Percentiles rank a stretch among this genome's conserved stretches.
These are phyloP conservation scores for Metarhizium humberi DNA, from an alignment of 2,329 filamentous ascomycete genomes.

Conservation along the genomic window DNA sequence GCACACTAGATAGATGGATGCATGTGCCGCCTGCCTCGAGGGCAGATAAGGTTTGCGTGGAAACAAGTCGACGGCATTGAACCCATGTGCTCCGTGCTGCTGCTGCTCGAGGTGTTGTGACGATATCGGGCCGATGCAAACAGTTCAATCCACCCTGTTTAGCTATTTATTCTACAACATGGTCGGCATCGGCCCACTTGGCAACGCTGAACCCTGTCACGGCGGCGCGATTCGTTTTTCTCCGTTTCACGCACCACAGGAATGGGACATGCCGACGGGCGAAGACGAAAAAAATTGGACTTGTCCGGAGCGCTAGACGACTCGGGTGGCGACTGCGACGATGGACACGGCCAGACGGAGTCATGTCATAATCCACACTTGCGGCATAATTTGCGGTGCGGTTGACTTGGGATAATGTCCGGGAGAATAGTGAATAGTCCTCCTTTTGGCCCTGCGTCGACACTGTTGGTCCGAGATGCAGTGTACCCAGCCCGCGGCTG, in stretches of 20 bases:
- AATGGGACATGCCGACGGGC: neutral
- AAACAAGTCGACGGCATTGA: neutral
- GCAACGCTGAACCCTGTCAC: neutral
- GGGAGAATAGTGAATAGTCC: too few relatives aligned
- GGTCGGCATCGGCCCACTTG: conserved; percentile 4
- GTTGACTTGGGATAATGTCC: too few relatives aligned
- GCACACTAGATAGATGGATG: neutral
- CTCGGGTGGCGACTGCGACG: neutral
- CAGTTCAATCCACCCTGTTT: neutral
- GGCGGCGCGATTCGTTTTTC: neutral
- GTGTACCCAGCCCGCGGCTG: too few relatives aligned
- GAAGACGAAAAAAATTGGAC: neutral
- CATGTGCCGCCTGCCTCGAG: neutral
- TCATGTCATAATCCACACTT: neutral
- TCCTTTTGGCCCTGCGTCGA: too few relatives aligned
- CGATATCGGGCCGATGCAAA: conserved; percentile 5
- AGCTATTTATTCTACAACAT: neutral
- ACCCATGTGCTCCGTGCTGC: too few relatives aligned
- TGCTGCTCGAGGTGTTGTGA: neutral
- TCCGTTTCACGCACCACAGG: neutral
- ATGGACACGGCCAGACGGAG: neutral
- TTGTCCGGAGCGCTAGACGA: neutral
- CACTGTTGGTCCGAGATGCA: too few relatives aligned
- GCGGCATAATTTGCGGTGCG: neutral
- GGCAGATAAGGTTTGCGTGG: conserved; percentile 1